Base-by-base conservation (phyloP, 257 asterid species). In the Solanum peruvianum region DNA sequence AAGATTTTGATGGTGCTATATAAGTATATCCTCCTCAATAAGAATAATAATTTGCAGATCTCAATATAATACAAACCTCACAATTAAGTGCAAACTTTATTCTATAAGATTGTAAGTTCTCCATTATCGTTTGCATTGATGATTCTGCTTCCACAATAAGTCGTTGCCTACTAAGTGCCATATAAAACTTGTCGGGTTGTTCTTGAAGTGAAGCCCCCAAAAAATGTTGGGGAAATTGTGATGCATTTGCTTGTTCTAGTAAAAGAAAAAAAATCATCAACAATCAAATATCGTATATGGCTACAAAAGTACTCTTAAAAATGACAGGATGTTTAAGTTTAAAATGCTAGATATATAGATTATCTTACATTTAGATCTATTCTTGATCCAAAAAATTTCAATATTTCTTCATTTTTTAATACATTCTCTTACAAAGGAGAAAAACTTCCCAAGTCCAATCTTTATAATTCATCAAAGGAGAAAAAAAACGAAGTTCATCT, bases 131-230 rank as follows among this genome's bases (percentile, higher is more conserved):
- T 94, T 95, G 98, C 88, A 97, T 94, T 70, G 92, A 92, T 16
- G 95, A 91, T 42, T 95, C 98, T 10, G 99, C 97, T 94, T 97
- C 99, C 87, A 93, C 90, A 60, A 97, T 94, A 73, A 95, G 88
- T 52, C 95, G 92, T 91, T 93, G 94, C 86, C 97, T 98, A 90
- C 95, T 94, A 86, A 95, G 87, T 44, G 96, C 98, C 75, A 97
- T 85, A 86, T 90, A 97, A 86, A 94, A 93, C 89, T 94, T 95
- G 87, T 88, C 87, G n/a, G 99, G 97, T 89, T 93, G 94, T 90
- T 95, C 99, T 71, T 93, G 94, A 77, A 97, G 96, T 20, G 97
- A 93, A 89, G 95, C 94, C 91, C 99, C 99, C 92, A 92, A 81
- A 90, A 94, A 94, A 85, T 93, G 95, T 77, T 97, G 95, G n/a